Percentiles rank a stretch among this genome's conserved stretches.
These are phyloP conservation scores for Puccinia novopanici DNA, from an alignment of 1,284 basidiomycete genomes.

Conservation along the genomic window DNA sequence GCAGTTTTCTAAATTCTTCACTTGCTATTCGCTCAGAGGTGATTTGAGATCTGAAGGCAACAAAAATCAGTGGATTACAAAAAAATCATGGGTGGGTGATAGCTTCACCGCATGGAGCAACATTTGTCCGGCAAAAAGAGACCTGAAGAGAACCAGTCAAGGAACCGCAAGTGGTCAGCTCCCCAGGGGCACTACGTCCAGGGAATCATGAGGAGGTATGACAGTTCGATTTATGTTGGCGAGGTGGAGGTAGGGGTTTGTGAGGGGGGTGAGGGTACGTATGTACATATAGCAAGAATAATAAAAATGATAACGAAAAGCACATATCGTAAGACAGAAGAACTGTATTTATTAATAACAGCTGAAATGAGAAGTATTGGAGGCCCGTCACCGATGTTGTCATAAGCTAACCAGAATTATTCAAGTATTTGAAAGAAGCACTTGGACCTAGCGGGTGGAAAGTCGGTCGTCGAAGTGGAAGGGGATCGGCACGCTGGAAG, in stretches of 20 bases:
- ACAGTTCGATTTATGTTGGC: not conserved
- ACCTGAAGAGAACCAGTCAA: no score
- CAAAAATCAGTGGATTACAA: no score
- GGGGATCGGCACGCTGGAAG: not conserved
- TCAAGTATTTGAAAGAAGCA: not conserved
- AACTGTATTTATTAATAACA: not conserved
- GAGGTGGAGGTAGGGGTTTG: not conserved
- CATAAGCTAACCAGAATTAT: not conserved
- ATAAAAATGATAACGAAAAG: not conserved
- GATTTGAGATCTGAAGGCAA: no score
- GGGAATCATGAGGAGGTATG: not conserved
- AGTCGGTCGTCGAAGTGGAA: not conserved
- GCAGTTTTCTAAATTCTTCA: no score
- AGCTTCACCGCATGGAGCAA: no score
- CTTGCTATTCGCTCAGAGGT: no score
- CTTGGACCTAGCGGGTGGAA: no score
- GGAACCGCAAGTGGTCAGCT: no score
- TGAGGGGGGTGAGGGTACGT: not conserved
- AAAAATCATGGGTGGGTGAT: no score
- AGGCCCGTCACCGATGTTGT: not conserved
- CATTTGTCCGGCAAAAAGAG: no score
- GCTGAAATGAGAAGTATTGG: not conserved
- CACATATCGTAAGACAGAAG: not conserved
- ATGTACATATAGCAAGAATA: slow-evolving; percentile 18
- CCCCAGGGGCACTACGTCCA: not conserved